Evolutionary conservation across 495 filamentous ascomycete genomes (phyloP), one percentile per base, ranked within the genome.

Genomic region (Xylaria bambusicola): DNA sequence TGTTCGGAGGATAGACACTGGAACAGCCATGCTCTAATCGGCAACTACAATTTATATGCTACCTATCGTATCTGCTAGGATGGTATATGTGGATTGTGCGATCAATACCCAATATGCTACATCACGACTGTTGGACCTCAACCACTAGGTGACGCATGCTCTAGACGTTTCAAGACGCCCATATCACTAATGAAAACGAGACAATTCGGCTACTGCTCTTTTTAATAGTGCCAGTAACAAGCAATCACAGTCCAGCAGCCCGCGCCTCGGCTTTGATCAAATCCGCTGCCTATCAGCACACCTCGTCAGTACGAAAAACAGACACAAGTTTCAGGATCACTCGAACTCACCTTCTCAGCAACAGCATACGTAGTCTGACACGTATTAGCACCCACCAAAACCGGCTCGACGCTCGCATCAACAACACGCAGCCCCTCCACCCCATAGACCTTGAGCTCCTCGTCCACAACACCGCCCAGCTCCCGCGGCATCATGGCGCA

Each of bases 401-500:
- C 71, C 0, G 75, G 71, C 42, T 78, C 72, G 10, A 79, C 68
- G 44, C 71, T 76, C 8, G 70, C 75, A 64, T 81, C 77, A 2
- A 79, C 75, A 0, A 80, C 74, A 27, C 78, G 64, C 38, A 81
- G 33, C 9, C 49, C 54, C 50, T 65, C 45, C 3, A 74, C 66
- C 1, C 75, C 76, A 50, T 79, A 80, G 7, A 81, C 78, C 60
- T 56, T 66, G 12, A 80, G 58, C 44, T 62, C 58, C 64, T 74
- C 67, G 51, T 79, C 74, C 21, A 81, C 78, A 10, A 81, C 77
- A 5, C 84, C 84, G 13, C 83, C 83, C 1, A 80, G 62, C 56
- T 79, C 76, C 38, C 71, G 66, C 17, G 84, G 83, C 70, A 86
- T 66, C 83, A 84, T 83, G 1, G 79, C 77, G 41, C 77, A 76